Evolutionary conservation across 805 yeast genomes (phyloP).

Genomic region (Wickerhamomyces pijperi): DNA sequence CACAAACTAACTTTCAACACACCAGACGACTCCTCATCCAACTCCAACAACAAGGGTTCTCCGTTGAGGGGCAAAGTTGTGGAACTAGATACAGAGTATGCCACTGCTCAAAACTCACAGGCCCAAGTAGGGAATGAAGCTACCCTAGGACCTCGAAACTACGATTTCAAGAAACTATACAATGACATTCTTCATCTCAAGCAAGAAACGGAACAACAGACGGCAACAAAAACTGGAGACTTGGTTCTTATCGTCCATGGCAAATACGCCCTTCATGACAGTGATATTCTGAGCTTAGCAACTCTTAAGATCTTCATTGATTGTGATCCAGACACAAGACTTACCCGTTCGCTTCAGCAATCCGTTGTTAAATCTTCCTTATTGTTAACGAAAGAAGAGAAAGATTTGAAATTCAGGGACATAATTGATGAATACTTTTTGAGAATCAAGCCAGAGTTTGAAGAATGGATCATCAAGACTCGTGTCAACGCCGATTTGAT

Average conservation of each 20-base stretch:
- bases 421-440: conserved; percentile 37
- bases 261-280: conserved; percentile 65
- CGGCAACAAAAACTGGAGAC: conserved; percentile 6
- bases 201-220: neutral
- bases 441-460: conserved; percentile 55
- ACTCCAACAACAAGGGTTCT: neutral
- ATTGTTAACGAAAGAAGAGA: conserved; percentile 4
- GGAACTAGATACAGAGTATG: neutral
- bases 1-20: conserved; percentile 5
- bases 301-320: conserved; percentile 66
- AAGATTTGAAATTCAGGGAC: conserved; percentile 14
- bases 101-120: too few species aligned
- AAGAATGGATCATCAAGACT: conserved; percentile 53
- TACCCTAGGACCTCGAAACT: conserved; percentile 6
- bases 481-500: conserved; percentile 66
- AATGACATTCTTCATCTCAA: conserved; percentile 5
- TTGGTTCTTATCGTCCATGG: conserved; percentile 56
- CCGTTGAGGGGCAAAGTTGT: neutral
- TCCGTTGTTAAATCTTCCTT: conserved; percentile 13
- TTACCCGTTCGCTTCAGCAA: conserved; percentile 60
- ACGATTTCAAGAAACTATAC: conserved; percentile 21
- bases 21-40: neutral
- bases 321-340: conserved; percentile 74
- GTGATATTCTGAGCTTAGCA: conserved; percentile 40
- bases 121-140: too few species aligned